Conservation (phyloP, 768 basidiomycete genomes). For the Lactarius psammicola region DNA sequence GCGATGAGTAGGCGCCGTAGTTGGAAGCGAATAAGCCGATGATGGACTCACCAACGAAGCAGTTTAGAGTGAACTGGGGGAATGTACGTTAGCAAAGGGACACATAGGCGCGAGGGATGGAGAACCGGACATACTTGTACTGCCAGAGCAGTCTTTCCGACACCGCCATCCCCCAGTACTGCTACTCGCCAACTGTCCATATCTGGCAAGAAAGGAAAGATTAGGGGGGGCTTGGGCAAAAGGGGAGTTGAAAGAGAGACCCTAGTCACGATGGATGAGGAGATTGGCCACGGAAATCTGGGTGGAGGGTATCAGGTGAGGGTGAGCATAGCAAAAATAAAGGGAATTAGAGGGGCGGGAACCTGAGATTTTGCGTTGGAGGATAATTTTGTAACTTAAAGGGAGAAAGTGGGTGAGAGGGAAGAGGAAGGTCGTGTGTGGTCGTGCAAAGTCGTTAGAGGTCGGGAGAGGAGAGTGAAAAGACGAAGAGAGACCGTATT, state of each 20-base stretch:
- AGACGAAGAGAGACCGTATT: constrained; percentile 12
- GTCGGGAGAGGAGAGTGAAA: constrained; percentile 16
- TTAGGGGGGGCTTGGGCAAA: constrained; percentile 10
- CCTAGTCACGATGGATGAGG: constrained; percentile 26
- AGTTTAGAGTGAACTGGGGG: constrained; percentile 86
- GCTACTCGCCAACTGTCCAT: constrained; percentile 97
- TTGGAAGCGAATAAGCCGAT: neutral
- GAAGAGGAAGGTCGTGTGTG: constrained; percentile 28
- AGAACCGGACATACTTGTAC: constrained; percentile 72
- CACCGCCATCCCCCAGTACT: constrained; percentile 94
- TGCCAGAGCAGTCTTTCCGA: constrained; percentile 94
- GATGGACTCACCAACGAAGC: constrained; percentile 80
- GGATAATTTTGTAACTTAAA: constrained; percentile 21
- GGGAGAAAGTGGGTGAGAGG: constrained; percentile 10
- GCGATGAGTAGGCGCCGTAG: constrained; percentile 21
- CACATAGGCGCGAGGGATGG: neutral
- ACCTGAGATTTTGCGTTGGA: constrained; percentile 18
- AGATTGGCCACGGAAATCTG: constrained; percentile 22
- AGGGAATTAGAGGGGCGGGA: constrained; percentile 16
- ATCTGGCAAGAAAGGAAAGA: constrained; percentile 35
- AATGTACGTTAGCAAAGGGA: constrained; percentile 13
- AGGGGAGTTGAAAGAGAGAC: constrained; percentile 1
- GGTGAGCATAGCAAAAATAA: constrained; percentile 14
- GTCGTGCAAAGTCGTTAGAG: constrained; percentile 32
- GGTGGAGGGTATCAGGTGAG: constrained; percentile 9